Conservation (phyloP, 495 filamentous ascomycete species). For the Hypoxylon fragiforme region DNA sequence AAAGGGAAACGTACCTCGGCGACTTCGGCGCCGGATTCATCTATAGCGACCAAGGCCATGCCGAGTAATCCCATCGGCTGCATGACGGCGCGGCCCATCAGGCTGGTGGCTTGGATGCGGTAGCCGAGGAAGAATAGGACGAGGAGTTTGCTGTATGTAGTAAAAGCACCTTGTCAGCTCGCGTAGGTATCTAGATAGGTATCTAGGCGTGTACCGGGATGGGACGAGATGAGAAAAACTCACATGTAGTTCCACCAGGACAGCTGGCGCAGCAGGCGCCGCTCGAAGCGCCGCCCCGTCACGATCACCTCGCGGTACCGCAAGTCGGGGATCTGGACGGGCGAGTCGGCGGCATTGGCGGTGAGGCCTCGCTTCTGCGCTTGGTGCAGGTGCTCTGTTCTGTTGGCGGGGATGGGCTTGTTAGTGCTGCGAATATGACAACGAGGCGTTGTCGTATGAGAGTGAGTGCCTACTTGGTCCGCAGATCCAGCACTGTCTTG, state of each 20-base stretch:
- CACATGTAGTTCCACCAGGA: constrained; percentile 68
- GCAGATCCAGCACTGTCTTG: constrained; percentile 73
- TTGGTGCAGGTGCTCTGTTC: constrained; percentile 73
- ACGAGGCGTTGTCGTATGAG: too few relatives aligned
- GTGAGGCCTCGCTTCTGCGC: constrained; percentile 62
- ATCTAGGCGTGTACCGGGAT: background rate
- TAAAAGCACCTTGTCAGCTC: too few relatives aligned
- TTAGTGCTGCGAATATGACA: background rate
- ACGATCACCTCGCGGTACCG: constrained; percentile 66
- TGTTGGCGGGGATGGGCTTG: constrained; percentile 31
- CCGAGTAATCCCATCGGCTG: constrained; percentile 66
- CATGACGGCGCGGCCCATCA: constrained; percentile 72
- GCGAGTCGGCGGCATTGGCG: too few relatives aligned
- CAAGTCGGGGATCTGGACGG: constrained; percentile 62
- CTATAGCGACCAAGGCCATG: constrained; percentile 65
- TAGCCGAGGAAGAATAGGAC: constrained; percentile 65
- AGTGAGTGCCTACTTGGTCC: constrained; percentile 71
- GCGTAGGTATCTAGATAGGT: background rate
- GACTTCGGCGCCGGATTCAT: constrained; percentile 65
- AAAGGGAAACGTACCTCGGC: constrained; percentile 41
- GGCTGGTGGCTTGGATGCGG: constrained; percentile 64
- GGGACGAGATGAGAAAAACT: background rate
- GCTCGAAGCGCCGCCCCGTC: constrained; percentile 71
- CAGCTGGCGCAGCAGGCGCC: constrained; percentile 67
- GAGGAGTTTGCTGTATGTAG: constrained; percentile 56